phyloP scores from a whole-genome alignment of 495 filamentous ascomycete species.

The Trichoderma erinaceum region DNA sequence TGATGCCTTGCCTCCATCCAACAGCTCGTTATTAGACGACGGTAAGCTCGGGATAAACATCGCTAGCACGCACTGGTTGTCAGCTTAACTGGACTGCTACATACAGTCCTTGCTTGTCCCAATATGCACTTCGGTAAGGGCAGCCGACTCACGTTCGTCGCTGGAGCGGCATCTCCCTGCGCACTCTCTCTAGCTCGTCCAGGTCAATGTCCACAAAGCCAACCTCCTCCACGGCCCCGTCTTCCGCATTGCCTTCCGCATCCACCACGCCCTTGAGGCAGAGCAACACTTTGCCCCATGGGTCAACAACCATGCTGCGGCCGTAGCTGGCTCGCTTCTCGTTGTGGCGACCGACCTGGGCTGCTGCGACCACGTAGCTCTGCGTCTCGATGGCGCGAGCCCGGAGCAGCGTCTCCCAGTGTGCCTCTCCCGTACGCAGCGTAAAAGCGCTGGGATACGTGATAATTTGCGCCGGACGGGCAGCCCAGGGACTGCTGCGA shows the following conservation, averaged over 20 bases:
- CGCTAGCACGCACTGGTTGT: constrained; percentile 5
- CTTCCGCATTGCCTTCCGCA: constrained; percentile 40
- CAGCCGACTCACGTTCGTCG: constrained; percentile 41
- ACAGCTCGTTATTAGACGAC: not conserved
- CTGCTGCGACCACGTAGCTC: constrained; percentile 79
- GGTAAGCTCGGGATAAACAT: constrained; percentile 9
- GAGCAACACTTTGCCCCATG: constrained; percentile 75
- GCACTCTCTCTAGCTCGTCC: constrained; percentile 39
- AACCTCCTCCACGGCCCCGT: constrained; percentile 32
- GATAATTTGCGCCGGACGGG: constrained; percentile 60
- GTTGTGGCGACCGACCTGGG: constrained; percentile 76
- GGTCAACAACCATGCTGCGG: constrained; percentile 78
- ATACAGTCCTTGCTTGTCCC: too few relatives aligned
- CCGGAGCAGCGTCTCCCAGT: constrained; percentile 75
- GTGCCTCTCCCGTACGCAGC: constrained; percentile 74
- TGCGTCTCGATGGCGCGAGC: constrained; percentile 89
- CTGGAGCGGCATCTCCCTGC: constrained; percentile 58
- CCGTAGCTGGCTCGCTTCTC: constrained; percentile 79
- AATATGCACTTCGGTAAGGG: not conserved
- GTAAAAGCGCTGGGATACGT: constrained; percentile 91
- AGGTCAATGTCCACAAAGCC: constrained; percentile 45
- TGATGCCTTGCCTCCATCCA: not conserved
- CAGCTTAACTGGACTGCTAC: not conserved
- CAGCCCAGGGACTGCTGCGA: constrained; percentile 16
- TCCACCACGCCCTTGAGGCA: constrained; percentile 51